Conservation (phyloP, 805 yeast genomes). For the Metschnikowia kofuensis region DNA sequence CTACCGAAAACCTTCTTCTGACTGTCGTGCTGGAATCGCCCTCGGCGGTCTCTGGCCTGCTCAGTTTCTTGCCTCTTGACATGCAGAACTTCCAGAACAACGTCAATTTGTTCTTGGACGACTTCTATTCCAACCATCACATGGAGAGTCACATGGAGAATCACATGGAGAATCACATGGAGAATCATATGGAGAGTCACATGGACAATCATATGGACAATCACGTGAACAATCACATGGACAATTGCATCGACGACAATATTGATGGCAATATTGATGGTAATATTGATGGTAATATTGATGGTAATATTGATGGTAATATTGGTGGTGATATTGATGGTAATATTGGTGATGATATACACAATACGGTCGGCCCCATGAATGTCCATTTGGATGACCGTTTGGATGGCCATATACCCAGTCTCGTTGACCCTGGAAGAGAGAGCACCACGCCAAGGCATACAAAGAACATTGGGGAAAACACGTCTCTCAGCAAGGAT, state of each 20-base stretch:
- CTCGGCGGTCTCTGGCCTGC: background rate
- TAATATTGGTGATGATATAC: too few relatives aligned
- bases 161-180: background rate
- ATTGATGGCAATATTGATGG: background rate
- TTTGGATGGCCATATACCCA: too few relatives aligned
- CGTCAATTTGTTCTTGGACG: slow-evolving; percentile 33
- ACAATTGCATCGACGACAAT: background rate
- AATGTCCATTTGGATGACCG: too few relatives aligned
- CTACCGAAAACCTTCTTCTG: background rate
- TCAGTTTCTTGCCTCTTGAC: slow-evolving; percentile 5
- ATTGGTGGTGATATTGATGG: too few relatives aligned
- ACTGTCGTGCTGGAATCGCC: background rate
- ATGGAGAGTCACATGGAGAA: slow-evolving; percentile 1
- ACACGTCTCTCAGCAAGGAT: too few relatives aligned
- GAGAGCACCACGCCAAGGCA: too few relatives aligned
- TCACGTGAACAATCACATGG: background rate
- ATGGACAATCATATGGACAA: background rate
- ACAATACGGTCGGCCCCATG: too few relatives aligned
- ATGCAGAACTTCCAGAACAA: slow-evolving; percentile 30
- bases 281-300: too few relatives aligned
- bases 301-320: too few relatives aligned
- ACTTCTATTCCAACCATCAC: slow-evolving; percentile 22
- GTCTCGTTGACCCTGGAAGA: too few relatives aligned
- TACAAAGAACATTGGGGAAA: too few relatives aligned
- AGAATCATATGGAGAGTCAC: background rate